Conservation (phyloP, 2,329 filamentous ascomycete species). For the Ophiostoma sp. region DNA sequence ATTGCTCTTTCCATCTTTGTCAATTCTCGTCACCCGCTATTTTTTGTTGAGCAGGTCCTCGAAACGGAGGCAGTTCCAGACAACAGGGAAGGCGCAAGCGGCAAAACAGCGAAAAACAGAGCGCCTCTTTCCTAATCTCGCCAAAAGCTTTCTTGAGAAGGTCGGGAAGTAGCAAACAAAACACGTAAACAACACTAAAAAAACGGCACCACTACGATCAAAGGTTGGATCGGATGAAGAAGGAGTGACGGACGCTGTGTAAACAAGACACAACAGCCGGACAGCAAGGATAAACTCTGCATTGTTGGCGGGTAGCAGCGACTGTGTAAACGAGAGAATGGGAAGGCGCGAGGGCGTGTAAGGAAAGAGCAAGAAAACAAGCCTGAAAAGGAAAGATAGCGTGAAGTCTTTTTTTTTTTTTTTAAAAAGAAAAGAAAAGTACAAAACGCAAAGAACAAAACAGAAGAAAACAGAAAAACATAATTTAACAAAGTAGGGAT, state of each 20-base stretch:
- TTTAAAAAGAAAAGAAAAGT: not conserved
- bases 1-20: not conserved
- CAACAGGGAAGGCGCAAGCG: not conserved
- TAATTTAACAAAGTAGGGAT: not conserved
- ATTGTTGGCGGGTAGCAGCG: not conserved
- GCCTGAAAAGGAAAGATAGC: not conserved
- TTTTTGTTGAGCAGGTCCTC: not conserved
- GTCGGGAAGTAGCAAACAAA: not conserved
- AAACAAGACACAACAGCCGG: not conserved
- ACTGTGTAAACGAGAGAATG: not conserved
- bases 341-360: not conserved
- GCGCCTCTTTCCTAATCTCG: not conserved
- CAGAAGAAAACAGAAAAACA: not conserved
- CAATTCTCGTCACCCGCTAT: not conserved
- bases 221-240: constrained; percentile 1
- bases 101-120: not conserved
- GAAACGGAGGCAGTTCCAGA: not conserved
- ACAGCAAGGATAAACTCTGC: not conserved
- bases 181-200: not conserved
- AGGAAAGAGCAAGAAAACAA: not conserved
- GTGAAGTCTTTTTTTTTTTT: not conserved
- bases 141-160: not conserved
- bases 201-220: not conserved
- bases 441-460: not conserved
- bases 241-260: constrained; percentile 4